Conservation (phyloP, 2,329 filamentous ascomycete species). For the Colletotrichum theobromicola region DNA sequence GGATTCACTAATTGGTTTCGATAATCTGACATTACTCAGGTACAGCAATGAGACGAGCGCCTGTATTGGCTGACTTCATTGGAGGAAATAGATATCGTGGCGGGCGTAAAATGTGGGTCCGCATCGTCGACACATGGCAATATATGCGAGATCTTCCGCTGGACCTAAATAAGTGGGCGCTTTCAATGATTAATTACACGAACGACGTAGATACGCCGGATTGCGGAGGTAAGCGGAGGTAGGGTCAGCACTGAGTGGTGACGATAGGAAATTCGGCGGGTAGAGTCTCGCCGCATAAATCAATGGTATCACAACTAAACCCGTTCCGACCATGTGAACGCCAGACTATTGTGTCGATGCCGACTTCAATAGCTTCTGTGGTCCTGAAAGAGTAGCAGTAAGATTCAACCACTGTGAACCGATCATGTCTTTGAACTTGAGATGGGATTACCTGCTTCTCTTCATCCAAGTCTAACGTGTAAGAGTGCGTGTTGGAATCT, state of each 20-base stretch:
- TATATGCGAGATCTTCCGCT: not conserved
- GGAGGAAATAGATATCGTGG: not conserved
- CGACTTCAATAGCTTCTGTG: accelerated
- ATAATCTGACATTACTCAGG: not conserved
- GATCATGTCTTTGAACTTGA: not conserved
- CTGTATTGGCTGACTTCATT: accelerated
- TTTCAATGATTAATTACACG: accelerated
- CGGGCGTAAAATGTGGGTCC: not conserved
- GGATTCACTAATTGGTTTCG: not conserved
- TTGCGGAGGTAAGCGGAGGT: too few species aligned
- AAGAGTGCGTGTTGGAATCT: accelerated
- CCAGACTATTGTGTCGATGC: not conserved
- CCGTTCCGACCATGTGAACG: not conserved
- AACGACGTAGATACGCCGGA: accelerated
- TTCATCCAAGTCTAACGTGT: not conserved
- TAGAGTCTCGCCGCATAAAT: too few species aligned
- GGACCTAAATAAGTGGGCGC: accelerated
- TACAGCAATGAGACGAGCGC: accelerated
- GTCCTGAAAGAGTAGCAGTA: accelerated
- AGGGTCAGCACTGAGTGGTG: too few species aligned
- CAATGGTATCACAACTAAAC: too few species aligned
- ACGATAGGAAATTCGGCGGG: too few species aligned
- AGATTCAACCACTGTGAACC: accelerated
- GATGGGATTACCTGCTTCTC: accelerated
- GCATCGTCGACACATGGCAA: accelerated